Evolutionary conservation across 331 rosid genomes (phyloP), one percentile per base, ranked within the genome.

Genomic region (Ulmus americana): DNA sequence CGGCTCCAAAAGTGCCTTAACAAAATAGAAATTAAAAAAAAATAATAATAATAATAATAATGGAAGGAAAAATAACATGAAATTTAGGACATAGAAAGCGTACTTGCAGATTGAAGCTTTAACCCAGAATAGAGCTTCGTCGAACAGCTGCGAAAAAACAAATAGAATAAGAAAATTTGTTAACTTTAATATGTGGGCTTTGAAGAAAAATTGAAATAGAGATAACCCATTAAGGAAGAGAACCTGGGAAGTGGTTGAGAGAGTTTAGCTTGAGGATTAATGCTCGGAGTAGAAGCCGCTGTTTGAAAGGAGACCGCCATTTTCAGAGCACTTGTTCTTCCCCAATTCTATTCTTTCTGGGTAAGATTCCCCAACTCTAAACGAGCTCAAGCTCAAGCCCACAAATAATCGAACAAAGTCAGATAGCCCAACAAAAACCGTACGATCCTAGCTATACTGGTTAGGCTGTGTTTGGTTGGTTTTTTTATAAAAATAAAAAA

Each of bases 121-220:
- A 92, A 61, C 50, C 95, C 95, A 2, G 97, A 79, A 78, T 80
- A 85, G 68, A 85, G 77, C 74, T 83, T 92, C 18, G 88, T 72
- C 15, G 74, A 61, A 60, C 66, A 64, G 70, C 98, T 92, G 78
- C 52, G 45, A 70, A 7, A 68, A 54, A 49, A 73, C 61, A 1
- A 74, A 22, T 10, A 42, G 20, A 9, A 48, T 11, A 48, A 48
- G 53, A 48, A 14, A 28, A 28, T 2, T 28, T 28, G 35, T 28
- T 3, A 28, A 28, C 35, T 28, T 28, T 28, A 28, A 28, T 28
- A 28, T 20, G 35, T 3, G 4, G 35, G 4, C 3, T 28, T 28
- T 28, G 4, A 7, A 7, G 41, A 42, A 20, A 38, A 14, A 11
- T 15, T 12, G 6, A 40, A 4, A 4, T 7, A 12, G 4, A 43